Conservation (phyloP, 306 rosid species). For the Rubus parviflorus region DNA sequence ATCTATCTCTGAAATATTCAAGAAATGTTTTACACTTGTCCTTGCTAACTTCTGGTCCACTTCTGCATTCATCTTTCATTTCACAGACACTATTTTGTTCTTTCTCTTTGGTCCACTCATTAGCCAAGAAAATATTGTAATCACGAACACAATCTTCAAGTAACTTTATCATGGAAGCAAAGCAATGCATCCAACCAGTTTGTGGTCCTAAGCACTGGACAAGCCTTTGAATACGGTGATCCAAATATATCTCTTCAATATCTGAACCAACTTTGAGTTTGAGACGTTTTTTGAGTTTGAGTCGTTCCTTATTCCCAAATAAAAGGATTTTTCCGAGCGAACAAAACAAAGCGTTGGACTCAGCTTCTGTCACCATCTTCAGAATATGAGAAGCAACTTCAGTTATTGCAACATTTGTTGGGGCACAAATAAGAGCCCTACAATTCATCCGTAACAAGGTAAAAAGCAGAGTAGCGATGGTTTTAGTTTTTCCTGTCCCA, state of each 20-base stretch:
- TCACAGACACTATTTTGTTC: background rate
- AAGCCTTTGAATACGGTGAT: constrained; percentile 55
- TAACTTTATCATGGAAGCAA: constrained; percentile 47
- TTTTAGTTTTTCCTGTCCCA: constrained; percentile 73
- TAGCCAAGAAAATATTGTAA: constrained; percentile 40
- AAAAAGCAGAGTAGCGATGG: constrained; percentile 45
- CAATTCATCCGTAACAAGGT: constrained; percentile 35
- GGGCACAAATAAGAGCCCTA: constrained; percentile 61
- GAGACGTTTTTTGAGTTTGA: constrained; percentile 16
- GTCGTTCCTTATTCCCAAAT: constrained; percentile 58
- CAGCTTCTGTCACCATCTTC: constrained; percentile 38
- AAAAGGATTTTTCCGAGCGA: constrained; percentile 56
- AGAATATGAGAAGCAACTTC: constrained; percentile 55
- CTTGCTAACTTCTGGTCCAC: constrained; percentile 23
- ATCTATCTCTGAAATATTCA: constrained; percentile 51
- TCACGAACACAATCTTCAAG: constrained; percentile 52
- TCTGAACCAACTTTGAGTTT: constrained; percentile 44
- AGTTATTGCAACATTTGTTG: constrained; percentile 68
- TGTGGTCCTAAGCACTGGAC: constrained; percentile 34
- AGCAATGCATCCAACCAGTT: constrained; percentile 53
- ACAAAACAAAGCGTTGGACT: constrained; percentile 31
- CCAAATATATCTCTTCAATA: constrained; percentile 54
- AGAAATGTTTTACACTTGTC: constrained; percentile 41
- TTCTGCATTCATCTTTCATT: background rate
- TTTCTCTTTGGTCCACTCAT: constrained; percentile 22